Evolutionary conservation across 2,329 filamentous ascomycete species (phyloP).

Genomic region (Cordyceps javanica): DNA sequence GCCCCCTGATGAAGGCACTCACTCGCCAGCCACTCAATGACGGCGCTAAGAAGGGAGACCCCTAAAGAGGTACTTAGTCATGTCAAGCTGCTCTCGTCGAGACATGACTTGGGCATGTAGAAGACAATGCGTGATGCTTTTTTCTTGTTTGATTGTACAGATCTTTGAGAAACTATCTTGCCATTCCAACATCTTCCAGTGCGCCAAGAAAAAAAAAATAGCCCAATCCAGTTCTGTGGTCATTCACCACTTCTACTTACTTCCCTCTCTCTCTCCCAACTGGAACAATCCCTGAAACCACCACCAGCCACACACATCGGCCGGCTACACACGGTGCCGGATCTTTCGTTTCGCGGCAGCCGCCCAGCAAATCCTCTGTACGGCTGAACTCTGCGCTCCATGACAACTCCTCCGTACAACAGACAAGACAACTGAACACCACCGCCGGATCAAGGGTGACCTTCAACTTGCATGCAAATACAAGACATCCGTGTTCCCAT

Average conservation of each 20-base stretch:
- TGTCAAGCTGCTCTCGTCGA: too few relatives aligned
- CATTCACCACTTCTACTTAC: too few relatives aligned
- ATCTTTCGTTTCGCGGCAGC: neutral
- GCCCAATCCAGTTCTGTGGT: too few relatives aligned
- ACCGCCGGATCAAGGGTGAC: neutral
- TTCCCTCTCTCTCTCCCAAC: neutral
- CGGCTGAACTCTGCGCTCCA: too few relatives aligned
- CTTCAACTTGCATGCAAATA: neutral
- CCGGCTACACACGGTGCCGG: neutral
- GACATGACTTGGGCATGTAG: too few relatives aligned
- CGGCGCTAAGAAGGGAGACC: neutral
- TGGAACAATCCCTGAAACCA: neutral
- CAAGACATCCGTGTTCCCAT: neutral
- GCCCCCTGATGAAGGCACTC: neutral
- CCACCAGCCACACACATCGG: neutral
- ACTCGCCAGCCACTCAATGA: neutral
- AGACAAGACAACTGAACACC: neutral
- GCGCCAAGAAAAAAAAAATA: too few relatives aligned
- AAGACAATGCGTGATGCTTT: neutral
- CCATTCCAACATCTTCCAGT: neutral
- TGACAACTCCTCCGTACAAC: too few relatives aligned
- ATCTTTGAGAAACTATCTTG: neutral
- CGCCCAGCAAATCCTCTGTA: too few relatives aligned
- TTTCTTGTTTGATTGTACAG: neutral
- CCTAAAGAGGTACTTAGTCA: too few relatives aligned